Base-by-base conservation (phyloP, 2,329 filamentous ascomycete species). In the Fusarium veterinarium region DNA sequence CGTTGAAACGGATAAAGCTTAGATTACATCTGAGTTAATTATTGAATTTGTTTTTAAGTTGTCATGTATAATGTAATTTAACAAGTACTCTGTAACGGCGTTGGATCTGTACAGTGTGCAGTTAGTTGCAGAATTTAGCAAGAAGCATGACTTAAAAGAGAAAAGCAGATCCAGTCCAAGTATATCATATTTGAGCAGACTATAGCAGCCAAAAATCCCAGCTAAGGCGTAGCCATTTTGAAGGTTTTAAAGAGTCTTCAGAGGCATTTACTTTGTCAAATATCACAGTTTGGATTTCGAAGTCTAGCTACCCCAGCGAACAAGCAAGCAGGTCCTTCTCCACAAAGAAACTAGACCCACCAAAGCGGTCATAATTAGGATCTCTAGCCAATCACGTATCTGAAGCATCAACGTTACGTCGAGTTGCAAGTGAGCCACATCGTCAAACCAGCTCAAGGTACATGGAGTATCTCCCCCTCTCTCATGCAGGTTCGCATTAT, bases 371-470 rank as follows among this genome's bases (percentile, higher is more conserved):
- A 38, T 35, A 20, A n/a, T 53, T 30, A 33, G 49, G 30, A 28
- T 48, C 11, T 37, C 42, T 48, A n/a, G 33, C 75, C 75, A 77
- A 77, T 77, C 72, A 76, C 33, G 35, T 13, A 23, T 40, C 35
- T 48, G 63, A 67, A 49, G 64, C 68, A 40, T 38, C 35, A 30
- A 58, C 37, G 65, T 75, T 61, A 61, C 67, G 35, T 68, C 46
- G 64, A 59, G 46, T 60, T 57, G 59, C 57, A 31, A 68, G 38
- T 63, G 48, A 72, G 71, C 72, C 75, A 77, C 73, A 75, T 77
- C 64, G 67, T 67, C 71, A 66, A 66, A 67, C 55, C 45, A n/a
- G 59, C 45, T 40, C 60, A 51, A 64, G 33, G 53, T 65, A 56
- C 56, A 35, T 61, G 37, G 44, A 42, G 31, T 51, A 55, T 49